phyloP scores from a whole-genome alignment of 2,329 filamentous ascomycete species.

The Talaromyces sp. region DNA sequence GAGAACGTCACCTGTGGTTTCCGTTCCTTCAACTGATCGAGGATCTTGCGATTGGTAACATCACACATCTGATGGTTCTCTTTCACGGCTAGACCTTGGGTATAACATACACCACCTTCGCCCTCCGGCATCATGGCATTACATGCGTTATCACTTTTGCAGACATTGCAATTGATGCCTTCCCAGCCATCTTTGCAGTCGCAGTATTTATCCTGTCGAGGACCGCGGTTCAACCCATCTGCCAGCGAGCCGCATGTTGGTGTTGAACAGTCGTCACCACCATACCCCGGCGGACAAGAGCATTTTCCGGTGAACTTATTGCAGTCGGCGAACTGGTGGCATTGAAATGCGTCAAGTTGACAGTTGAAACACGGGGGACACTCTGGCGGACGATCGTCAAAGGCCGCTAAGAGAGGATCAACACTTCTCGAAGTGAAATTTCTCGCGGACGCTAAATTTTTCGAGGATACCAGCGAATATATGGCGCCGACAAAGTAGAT shows the following conservation, averaged over 20 bases:
- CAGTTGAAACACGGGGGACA: conserved; percentile 81
- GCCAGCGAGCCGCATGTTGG: conserved; percentile 89
- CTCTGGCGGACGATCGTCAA: conserved; percentile 63
- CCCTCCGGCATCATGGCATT: conserved; percentile 80
- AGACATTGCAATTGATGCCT: conserved; percentile 98
- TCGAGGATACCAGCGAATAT: conserved; percentile 23
- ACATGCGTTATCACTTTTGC: conserved; percentile 76
- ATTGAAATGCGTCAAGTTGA: conserved; percentile 85
- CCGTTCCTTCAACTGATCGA: conserved; percentile 76
- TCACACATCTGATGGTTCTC: conserved; percentile 98
- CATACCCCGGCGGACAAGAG: conserved; percentile 85
- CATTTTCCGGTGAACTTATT: conserved; percentile 91
- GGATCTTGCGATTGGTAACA: conserved; percentile 92
- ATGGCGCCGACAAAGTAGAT: conserved; percentile 10
- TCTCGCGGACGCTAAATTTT: conserved; percentile 25
- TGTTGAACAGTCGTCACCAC: conserved; percentile 85
- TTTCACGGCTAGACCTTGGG: conserved; percentile 82
- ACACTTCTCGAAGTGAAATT: conserved; percentile 59
- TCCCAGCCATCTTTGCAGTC: conserved; percentile 90
- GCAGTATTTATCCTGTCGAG: conserved; percentile 68
- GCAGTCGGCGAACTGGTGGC: conserved; percentile 84
- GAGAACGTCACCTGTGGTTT: conserved; percentile 93
- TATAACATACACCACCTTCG: conserved; percentile 84
- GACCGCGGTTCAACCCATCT: conserved; percentile 72
- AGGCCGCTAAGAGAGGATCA: conserved; percentile 65